phyloP scores from a whole-genome alignment of 2,329 filamentous ascomycete genomes.

The Alternaria infectoria region DNA sequence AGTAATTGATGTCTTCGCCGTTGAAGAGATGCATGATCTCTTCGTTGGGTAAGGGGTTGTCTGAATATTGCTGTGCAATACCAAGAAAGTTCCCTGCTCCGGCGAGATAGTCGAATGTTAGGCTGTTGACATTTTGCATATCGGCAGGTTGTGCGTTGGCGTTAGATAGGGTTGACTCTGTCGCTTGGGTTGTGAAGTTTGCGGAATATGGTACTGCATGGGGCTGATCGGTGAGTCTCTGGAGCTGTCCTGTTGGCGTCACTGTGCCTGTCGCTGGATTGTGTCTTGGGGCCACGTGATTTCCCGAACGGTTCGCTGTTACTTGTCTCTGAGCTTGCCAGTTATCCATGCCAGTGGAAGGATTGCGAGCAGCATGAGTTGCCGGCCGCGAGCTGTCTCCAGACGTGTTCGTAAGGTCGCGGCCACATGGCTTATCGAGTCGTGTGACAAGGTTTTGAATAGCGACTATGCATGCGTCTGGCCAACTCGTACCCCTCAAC shows the following conservation, averaged over 20 bases:
- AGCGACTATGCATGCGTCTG: constrained; percentile 32
- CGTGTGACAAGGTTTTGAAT: constrained; percentile 26
- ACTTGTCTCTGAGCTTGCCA: background rate
- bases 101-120: constrained; percentile 15
- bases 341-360: background rate
- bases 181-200: background rate
- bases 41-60: constrained; percentile 29
- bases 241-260: background rate
- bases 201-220: background rate
- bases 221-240: background rate
- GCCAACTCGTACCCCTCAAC: constrained; percentile 33
- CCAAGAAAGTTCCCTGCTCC: constrained; percentile 28
- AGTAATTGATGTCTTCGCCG: constrained; percentile 25
- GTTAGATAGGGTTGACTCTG: background rate
- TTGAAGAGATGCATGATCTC: constrained; percentile 34
- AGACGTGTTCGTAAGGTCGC: constrained; percentile 11
- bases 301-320: background rate
- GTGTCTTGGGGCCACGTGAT: background rate
- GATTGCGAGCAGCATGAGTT: background rate
- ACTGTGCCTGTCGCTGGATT: background rate
- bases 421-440: constrained; percentile 14
- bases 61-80: constrained; percentile 31
- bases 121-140: constrained; percentile 2
- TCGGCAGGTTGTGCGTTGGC: background rate
- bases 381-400: background rate